phyloP scores from a whole-genome alignment of 257 asterid genomes.

The Sherardia arvensis region DNA sequence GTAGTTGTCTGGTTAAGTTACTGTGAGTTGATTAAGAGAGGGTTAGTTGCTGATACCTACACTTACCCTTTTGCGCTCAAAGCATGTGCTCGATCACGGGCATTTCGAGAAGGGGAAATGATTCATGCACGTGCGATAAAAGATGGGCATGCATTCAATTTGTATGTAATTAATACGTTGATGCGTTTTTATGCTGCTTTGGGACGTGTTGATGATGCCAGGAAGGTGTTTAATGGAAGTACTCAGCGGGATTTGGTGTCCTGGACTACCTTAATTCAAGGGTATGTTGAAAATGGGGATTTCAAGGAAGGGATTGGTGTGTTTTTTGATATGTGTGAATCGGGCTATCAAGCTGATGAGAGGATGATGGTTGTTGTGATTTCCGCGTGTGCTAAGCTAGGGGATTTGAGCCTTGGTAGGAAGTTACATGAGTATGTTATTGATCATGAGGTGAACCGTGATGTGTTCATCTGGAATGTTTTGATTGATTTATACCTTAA shows the following conservation, averaged over 20 bases:
- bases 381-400: slow-evolving; percentile 31
- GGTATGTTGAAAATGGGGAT: slow-evolving; percentile 27
- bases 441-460: slow-evolving; percentile 14
- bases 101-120: slow-evolving; percentile 21
- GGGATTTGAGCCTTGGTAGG: slow-evolving; percentile 31
- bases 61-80: slow-evolving; percentile 37
- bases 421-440: slow-evolving; percentile 29
- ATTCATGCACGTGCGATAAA: slow-evolving; percentile 30
- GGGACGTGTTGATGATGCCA: slow-evolving; percentile 16
- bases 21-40: slow-evolving; percentile 18
- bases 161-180: slow-evolving; percentile 31
- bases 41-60: slow-evolving; percentile 23
- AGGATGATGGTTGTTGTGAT: slow-evolving; percentile 35
- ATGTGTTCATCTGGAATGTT: slow-evolving; percentile 36
- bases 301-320: slow-evolving; percentile 24
- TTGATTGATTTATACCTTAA: slow-evolving; percentile 39
- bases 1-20: slow-evolving; percentile 16
- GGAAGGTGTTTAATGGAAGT: slow-evolving; percentile 33
- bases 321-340: slow-evolving; percentile 25
- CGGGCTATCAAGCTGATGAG: slow-evolving; percentile 25
- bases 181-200: slow-evolving; percentile 26
- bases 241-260: slow-evolving; percentile 29
- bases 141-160: slow-evolving; percentile 25
- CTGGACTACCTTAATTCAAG: slow-evolving; percentile 37
- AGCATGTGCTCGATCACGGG: slow-evolving; percentile 26